phyloP scores from a whole-genome alignment of 192 early-diverging fungal genomes.

The Rhizophlyctis rosea region DNA sequence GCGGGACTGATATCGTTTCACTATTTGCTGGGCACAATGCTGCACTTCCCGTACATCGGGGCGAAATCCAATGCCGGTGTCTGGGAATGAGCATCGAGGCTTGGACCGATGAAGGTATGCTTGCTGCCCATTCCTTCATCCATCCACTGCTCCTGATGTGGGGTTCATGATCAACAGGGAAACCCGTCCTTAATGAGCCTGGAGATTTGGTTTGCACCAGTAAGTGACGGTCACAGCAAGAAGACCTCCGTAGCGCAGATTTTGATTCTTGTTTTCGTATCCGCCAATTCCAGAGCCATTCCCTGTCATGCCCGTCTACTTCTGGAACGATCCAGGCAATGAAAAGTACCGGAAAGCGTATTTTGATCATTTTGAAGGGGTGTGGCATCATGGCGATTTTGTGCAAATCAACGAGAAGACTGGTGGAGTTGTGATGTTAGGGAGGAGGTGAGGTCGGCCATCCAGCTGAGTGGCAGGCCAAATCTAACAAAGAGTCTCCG shows the following conservation, averaged over 20 bases:
- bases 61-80: constrained; percentile 89
- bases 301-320: constrained; percentile 95
- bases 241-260: neutral
- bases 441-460: constrained; percentile 44
- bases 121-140: constrained; percentile 10
- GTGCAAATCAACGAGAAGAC: constrained; percentile 78
- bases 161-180: constrained; percentile 24
- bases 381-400: constrained; percentile 99
- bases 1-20: constrained; percentile 96
- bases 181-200: constrained; percentile 63
- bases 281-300: constrained; percentile 59
- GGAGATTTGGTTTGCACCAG: constrained; percentile 90
- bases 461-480: neutral
- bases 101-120: constrained; percentile 66
- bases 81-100: constrained; percentile 95
- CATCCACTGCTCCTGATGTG: too few relatives aligned
- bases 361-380: constrained; percentile 75
- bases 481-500: neutral
- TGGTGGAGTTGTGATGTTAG: constrained; percentile 93
- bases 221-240: constrained; percentile 8
- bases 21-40: constrained; percentile 91
- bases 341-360: constrained; percentile 85
- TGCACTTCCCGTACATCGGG: constrained; percentile 85
- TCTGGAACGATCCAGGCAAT: constrained; percentile 78
- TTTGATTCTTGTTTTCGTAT: neutral